A percentile compares a stretch with the other conserved stretches of the same genome.
phyloP scores from a whole-genome alignment of 129 eudicot species.

The Arctium minus region DNA sequence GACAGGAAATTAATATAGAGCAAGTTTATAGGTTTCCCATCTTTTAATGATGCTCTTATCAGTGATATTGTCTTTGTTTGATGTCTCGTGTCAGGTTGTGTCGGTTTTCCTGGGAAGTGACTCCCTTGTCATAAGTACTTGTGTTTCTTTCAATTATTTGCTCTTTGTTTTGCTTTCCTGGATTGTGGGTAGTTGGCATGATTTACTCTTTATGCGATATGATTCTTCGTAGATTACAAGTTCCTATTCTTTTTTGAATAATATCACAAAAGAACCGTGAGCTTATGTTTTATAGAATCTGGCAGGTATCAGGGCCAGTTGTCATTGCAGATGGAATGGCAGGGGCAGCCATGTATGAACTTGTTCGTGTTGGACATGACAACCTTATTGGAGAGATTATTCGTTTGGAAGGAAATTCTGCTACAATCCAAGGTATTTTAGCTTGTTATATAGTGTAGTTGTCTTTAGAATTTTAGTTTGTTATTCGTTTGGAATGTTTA shows the following conservation, averaged over 20 bases:
- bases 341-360: slow-evolving; percentile 99
- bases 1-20: not conserved
- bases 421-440: slow-evolving; percentile 88
- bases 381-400: slow-evolving; percentile 98
- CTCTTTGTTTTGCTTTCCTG: not conserved
- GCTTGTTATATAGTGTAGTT: not conserved
- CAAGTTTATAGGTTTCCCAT: not conserved
- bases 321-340: slow-evolving; percentile 99
- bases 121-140: not conserved
- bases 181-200: not conserved
- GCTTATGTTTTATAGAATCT: not conserved
- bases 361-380: slow-evolving; percentile 99
- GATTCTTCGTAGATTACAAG: not conserved
- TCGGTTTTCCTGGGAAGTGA: not conserved
- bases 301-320: slow-evolving; percentile 97
- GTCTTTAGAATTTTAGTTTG: not conserved
- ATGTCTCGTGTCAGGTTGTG: not conserved
- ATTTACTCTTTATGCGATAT: not conserved
- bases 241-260: not conserved
- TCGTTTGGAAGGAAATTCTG: slow-evolving; percentile 96
- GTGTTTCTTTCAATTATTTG: not conserved
- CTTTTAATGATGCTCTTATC: not conserved
- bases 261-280: not conserved
- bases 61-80: not conserved
- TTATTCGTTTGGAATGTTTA: no score